Evolutionary conservation across 345 rosid species (phyloP).

Genomic region (Gossypioides kirkii): DNA sequence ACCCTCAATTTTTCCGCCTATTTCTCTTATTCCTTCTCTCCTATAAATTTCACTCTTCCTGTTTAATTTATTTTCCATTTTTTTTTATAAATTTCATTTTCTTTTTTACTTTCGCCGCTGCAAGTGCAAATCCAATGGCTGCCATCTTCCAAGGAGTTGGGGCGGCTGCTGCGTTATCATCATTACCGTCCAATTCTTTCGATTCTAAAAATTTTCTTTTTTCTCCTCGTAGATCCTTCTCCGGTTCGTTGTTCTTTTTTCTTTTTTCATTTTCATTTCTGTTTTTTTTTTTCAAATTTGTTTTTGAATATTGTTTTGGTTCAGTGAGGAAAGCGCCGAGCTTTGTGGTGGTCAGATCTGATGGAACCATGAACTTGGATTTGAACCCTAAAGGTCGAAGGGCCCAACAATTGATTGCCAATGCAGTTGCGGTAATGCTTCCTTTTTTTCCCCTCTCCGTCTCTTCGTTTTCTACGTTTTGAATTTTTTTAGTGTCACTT

Average conservation of each 20-base stretch:
- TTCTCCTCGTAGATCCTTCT: conserved; percentile 37
- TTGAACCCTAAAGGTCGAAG: conserved; percentile 33
- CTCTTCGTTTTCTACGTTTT: background rate
- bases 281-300: background rate
- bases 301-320: conserved; percentile 4
- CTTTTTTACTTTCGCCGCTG: conserved; percentile 5
- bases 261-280: background rate
- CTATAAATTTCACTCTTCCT: conserved; percentile 16
- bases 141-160: conserved; percentile 58
- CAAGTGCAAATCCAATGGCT: conserved; percentile 35
- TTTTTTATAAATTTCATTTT: conserved; percentile 5
- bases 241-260: conserved; percentile 32
- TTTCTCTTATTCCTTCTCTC: background rate
- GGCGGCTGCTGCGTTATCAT: conserved; percentile 44
- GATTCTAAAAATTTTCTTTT: conserved; percentile 43
- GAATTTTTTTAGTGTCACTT: background rate
- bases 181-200: conserved; percentile 39
- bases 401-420: conserved; percentile 42
- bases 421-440: conserved; percentile 67
- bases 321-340: conserved; percentile 42
- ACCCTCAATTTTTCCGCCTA: conserved; percentile 51
- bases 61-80: background rate
- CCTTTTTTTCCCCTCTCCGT: background rate
- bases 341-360: conserved; percentile 55
- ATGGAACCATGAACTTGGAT: conserved; percentile 34